Base-by-base conservation (phyloP, 257 asterid species). In the Solanum pennellii region DNA sequence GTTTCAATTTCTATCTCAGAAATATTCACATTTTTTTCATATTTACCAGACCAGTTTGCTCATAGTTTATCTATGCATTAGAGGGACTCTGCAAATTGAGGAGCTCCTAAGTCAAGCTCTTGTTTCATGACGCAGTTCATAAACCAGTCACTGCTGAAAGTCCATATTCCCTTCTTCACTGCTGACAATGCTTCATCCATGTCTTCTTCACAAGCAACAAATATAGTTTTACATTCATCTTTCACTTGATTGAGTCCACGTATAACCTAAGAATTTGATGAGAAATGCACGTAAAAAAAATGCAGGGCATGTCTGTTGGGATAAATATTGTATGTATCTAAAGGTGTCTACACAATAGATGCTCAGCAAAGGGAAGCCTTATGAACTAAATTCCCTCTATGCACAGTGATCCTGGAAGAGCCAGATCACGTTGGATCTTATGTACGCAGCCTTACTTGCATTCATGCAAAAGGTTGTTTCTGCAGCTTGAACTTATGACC, bases 121-220 rank as follows among this genome's bases (percentile, higher is more conserved):
- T 96, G 99, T 90, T 87, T 94, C 98, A 97, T 93, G 89, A 95
- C 75, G 88, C 98, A 94, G 88, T 89, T 93, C 98, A 95, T 94
- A 31, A 97, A 90, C 99, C 99, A 94, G 84, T 96, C 97, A 72
- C 92, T 91, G 87, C 95, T 90, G 88, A 94, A 96, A 83, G 98
- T 94, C 90, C 86, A 85, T 16, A 95, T 89, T 86, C 97, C 98
- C 88, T 90, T 88, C 91, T 92, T 92, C 31, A 92, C 94, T 13
- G 97, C 98, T 87, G 90, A 88, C 44, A 92, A 89, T 73, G 97
- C 98, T 90, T 94, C 99, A 83, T 93, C 95, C 93, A 89, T 92
- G 89, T 95, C 98, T 91, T 96, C 97, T 86, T 94, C 98, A 84
- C 97, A 94, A 2, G 98, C 98, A 45, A 97, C 87, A 13, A 93